phyloP scores from a whole-genome alignment of 2,329 filamentous ascomycete genomes.

The Aspergillus puulaauensis region DNA sequence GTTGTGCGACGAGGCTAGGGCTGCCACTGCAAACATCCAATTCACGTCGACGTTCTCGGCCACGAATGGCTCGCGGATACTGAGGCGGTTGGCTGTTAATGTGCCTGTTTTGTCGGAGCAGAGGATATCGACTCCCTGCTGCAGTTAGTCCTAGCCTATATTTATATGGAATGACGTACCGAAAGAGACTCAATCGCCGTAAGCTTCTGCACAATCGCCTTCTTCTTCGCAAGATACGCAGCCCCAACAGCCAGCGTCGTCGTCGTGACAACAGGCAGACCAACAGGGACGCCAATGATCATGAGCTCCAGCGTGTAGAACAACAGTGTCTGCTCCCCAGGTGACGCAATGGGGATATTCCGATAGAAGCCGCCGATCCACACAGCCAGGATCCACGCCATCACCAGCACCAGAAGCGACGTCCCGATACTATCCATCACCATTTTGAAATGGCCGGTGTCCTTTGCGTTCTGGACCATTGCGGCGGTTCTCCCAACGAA shows the following conservation, averaged over 20 bases:
- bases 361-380: conserved; percentile 82
- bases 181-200: conserved; percentile 76
- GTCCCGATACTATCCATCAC: conserved; percentile 82
- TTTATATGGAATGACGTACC: conserved; percentile 35
- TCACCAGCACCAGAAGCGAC: conserved; percentile 69
- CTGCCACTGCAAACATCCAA: conserved; percentile 81
- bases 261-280: conserved; percentile 75
- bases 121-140: conserved; percentile 67
- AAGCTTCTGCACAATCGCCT: conserved; percentile 77
- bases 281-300: conserved; percentile 76
- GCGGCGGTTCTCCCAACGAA: conserved; percentile 75
- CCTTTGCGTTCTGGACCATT: conserved; percentile 71
- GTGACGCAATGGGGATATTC: conserved; percentile 58
- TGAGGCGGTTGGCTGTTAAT: conserved; percentile 62
- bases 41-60: conserved; percentile 75
- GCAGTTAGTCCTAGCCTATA: not conserved
- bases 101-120: conserved; percentile 84
- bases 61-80: conserved; percentile 74
- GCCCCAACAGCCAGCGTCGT: conserved; percentile 76
- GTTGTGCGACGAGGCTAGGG: conserved; percentile 75
- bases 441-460: conserved; percentile 76
- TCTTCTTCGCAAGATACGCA: conserved; percentile 73
- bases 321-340: conserved; percentile 62
- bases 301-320: conserved; percentile 69
- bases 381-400: conserved; percentile 71